A percentile compares a stretch with the other conserved stretches of the same genome.
These are phyloP conservation scores for Xylariaceae sp. DNA, from an alignment of 2,329 filamentous ascomycete species.

Conservation along the genomic window DNA sequence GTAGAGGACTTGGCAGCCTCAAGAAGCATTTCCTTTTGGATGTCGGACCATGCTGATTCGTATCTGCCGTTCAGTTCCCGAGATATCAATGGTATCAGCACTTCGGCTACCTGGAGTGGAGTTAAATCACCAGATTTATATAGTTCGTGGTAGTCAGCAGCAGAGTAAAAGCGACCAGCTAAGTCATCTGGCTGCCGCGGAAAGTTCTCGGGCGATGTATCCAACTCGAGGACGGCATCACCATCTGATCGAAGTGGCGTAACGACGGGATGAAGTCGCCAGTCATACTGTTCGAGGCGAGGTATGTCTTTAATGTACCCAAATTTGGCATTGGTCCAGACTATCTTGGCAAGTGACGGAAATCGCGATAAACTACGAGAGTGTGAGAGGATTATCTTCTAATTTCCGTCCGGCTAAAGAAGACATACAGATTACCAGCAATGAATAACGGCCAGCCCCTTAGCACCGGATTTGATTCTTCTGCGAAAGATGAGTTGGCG, in stretches of 20 bases:
- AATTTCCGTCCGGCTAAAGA: neutral
- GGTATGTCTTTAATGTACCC: conserved; percentile 43
- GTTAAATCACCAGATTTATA: conserved; percentile 69
- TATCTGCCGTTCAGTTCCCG: conserved; percentile 58
- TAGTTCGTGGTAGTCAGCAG: conserved; percentile 71
- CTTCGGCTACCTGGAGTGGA: conserved; percentile 66
- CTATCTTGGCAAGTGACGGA: conserved; percentile 56
- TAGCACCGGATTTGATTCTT: conserved; percentile 65
- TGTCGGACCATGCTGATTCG: conserved; percentile 69
- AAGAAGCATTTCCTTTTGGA: conserved; percentile 57
- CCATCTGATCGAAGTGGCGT: conserved; percentile 43
- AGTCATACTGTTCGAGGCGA: conserved; percentile 41
- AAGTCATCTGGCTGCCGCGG: conserved; percentile 38
- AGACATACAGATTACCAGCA: conserved; percentile 56
- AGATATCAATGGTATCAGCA: conserved; percentile 66
- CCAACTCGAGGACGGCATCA: conserved; percentile 30
- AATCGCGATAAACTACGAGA: conserved; percentile 53
- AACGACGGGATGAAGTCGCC: conserved; percentile 54
- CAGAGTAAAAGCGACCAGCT: conserved; percentile 59
- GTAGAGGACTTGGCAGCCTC: conserved; percentile 71
- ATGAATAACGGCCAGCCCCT: conserved; percentile 61
- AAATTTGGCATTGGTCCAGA: conserved; percentile 68
- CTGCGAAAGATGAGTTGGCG: conserved; percentile 36
- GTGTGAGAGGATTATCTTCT: neutral
- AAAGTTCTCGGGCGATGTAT: conserved; percentile 40